Evolutionary conservation across 371 early-diverging fungal genomes (phyloP), one percentile per base, ranked within the genome.

Genomic region (Chytridium lagenaria): DNA sequence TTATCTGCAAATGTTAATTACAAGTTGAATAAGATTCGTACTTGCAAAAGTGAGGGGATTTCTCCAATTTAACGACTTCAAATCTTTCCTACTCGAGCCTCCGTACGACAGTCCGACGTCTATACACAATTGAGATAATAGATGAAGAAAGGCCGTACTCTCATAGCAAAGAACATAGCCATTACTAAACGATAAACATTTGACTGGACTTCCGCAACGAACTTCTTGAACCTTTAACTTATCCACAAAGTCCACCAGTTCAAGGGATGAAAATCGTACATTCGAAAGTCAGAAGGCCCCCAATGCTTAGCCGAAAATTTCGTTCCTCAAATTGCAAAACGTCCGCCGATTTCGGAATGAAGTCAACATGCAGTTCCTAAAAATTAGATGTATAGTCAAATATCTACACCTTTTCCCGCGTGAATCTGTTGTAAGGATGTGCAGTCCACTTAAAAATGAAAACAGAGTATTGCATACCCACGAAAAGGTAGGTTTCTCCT

Each of bases 401-500:
- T 31, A 22, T 10, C 22, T 34, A n/a, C 23, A 78, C 86, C 74
- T 83, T 83, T 30, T 84, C 34, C 61, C 81, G 82, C 84, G 85
- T 84, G 63, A 87, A 87, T 59, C 76, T 76, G 65, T 83, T 84
- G 68, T 81, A 82, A 36, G 87, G 87, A 65, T 84, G 84, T 19
- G 82, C 78, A 15, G 86, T 85, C 82, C 84, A 87, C 71, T 84
- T 84, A 78, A 82, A 59, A 12, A 86, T 69, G 1, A 77, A 34
- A 22, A 87, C 72, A 0, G 78, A 74, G 30, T 77, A 75, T 0
- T 78, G 74, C 59, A 79, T 72, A 1, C 78, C 73, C 7, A 87
- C 72, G 57, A 80, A 83, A 1, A 87, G 73, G 69, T 87, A 84
- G 19, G 75, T 68, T 1, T 79, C 68, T 30, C 73, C 69, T 10